phyloP scores from a whole-genome alignment of 768 basidiomycete genomes.

The Boletus reticulatus region DNA sequence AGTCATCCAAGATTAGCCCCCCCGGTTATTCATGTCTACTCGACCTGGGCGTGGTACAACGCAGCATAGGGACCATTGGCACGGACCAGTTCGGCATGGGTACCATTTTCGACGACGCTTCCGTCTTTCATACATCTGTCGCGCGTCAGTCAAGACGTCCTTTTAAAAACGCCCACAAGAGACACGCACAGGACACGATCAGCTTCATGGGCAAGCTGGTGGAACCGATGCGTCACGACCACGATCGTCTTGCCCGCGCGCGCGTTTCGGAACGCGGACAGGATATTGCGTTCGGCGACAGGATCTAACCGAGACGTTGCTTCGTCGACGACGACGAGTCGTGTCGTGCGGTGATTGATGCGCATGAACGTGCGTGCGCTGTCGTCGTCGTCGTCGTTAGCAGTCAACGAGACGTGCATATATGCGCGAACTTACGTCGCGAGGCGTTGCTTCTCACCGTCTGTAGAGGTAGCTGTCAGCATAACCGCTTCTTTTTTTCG shows the following conservation, averaged over 20 bases:
- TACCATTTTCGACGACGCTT: conserved; percentile 30
- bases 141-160: neutral
- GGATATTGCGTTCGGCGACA: conserved; percentile 47
- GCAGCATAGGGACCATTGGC: conserved; percentile 24
- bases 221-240: conserved; percentile 56
- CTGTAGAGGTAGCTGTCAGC: conserved; percentile 4
- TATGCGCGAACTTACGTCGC: conserved; percentile 39
- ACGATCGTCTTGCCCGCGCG: conserved; percentile 52
- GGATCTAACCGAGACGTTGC: conserved; percentile 59
- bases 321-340: conserved; percentile 56
- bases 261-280: conserved; percentile 36
- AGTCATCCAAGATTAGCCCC: no score
- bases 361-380: conserved; percentile 50
- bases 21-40: neutral
- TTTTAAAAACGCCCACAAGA: neutral
- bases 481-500: no score
- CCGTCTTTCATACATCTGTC: conserved; percentile 34
- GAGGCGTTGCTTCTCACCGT: conserved; percentile 49
- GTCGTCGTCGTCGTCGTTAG: neutral
- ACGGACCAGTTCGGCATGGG: conserved; percentile 27
- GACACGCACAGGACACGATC: conserved; percentile 50
- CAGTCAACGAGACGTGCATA: neutral
- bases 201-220: conserved; percentile 46
- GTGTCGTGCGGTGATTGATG: conserved; percentile 30
- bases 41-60: conserved; percentile 26